These are phyloP conservation scores for Ophiocordyceps camponoti-floridani DNA, from an alignment of 2,329 filamentous ascomycete species.

Conservation along the genomic window DNA sequence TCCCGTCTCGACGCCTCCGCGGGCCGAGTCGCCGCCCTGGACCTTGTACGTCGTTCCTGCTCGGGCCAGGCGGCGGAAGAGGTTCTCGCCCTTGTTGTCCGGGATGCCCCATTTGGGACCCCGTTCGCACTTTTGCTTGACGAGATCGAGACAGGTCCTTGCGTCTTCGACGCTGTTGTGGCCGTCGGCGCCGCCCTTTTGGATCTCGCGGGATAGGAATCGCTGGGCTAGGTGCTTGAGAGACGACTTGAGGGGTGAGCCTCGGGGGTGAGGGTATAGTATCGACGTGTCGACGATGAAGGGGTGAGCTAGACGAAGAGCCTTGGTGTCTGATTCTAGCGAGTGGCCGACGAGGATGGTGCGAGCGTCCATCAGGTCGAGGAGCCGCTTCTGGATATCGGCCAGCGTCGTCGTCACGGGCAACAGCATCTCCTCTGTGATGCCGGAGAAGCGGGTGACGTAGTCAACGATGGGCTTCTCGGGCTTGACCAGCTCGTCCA, in stretches of 20 bases:
- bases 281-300: constrained; percentile 87
- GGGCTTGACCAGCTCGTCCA: constrained; percentile 89
- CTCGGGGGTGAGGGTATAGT: constrained; percentile 77
- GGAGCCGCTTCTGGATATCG: constrained; percentile 67
- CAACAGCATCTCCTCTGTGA: constrained; percentile 70
- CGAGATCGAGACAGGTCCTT: constrained; percentile 73
- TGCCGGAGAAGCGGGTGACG: constrained; percentile 79
- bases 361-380: constrained; percentile 51
- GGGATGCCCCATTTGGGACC: constrained; percentile 71
- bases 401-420: constrained; percentile 65
- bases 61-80: constrained; percentile 66
- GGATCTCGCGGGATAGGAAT: constrained; percentile 73
- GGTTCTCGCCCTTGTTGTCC: constrained; percentile 65
- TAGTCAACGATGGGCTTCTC: constrained; percentile 80
- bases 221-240: constrained; percentile 81
- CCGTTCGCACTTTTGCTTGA: constrained; percentile 91
- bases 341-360: constrained; percentile 69
- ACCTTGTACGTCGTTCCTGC: constrained; percentile 43
- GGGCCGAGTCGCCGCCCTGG: constrained; percentile 38
- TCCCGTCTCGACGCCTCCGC: constrained; percentile 33
- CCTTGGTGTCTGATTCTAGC: constrained; percentile 67
- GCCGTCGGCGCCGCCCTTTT: constrained; percentile 56
- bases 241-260: constrained; percentile 75
- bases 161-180: constrained; percentile 93
- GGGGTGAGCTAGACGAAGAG: constrained; percentile 72